phyloP scores from a whole-genome alignment of 176 grass and related monocot genomes.

The Oryza rufipogon region DNA sequence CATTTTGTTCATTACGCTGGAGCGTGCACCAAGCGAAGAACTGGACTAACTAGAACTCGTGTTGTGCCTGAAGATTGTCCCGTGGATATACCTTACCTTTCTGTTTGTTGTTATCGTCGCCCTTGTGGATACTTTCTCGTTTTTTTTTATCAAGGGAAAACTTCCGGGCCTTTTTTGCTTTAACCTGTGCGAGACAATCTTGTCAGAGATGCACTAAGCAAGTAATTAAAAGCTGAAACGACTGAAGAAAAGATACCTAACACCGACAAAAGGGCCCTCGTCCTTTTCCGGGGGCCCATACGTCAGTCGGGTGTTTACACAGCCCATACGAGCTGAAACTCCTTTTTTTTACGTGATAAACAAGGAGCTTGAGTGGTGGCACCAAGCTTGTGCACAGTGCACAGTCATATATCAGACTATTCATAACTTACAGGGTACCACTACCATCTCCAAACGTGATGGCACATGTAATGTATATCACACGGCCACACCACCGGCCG shows the following conservation, averaged over 20 bases:
- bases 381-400: background rate
- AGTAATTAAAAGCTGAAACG: background rate
- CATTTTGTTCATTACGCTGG: background rate
- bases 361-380: background rate
- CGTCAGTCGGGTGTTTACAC: background rate
- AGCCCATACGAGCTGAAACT: background rate
- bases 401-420: too few relatives aligned
- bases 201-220: background rate
- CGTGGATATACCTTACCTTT: background rate
- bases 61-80: background rate
- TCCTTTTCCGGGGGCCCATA: background rate
- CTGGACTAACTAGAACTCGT: background rate
- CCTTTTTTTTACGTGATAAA: background rate
- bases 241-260: background rate
- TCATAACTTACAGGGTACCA: too few relatives aligned
- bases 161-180: background rate
- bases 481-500: background rate
- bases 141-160: background rate
- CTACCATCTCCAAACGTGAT: too few relatives aligned
- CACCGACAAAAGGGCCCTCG: background rate
- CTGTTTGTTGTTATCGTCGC: background rate
- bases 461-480: background rate
- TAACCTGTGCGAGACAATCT: background rate
- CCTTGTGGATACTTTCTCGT: background rate
- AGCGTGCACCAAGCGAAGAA: background rate